Conservation (phyloP, 2,329 filamentous ascomycete species). For the Hypoxylon sp. region DNA sequence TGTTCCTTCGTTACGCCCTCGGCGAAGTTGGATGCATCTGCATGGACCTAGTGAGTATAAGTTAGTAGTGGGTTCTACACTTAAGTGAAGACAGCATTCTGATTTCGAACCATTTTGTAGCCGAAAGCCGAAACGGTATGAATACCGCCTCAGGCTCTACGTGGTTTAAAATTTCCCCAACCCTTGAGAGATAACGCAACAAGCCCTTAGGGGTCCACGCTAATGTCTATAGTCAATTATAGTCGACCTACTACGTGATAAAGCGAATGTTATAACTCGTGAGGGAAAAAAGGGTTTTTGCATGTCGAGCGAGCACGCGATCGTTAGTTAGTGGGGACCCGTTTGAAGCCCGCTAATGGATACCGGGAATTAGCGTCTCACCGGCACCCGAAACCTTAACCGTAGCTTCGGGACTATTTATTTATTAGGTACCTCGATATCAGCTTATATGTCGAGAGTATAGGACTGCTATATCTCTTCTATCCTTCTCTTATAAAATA, state of each 20-base stretch:
- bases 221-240: constrained; percentile 8
- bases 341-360: constrained; percentile 28
- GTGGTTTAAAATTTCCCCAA: not conserved
- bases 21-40: constrained; percentile 82
- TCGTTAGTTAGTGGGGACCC: constrained; percentile 24
- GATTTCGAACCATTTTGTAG: constrained; percentile 30
- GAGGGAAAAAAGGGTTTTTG: constrained; percentile 31
- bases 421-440: no score
- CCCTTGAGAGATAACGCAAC: not conserved
- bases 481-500: not conserved
- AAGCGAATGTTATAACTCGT: constrained; percentile 6
- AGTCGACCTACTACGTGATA: not conserved
- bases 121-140: not conserved
- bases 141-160: not conserved
- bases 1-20: constrained; percentile 77
- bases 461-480: not conserved
- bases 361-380: constrained; percentile 27
- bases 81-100: not conserved
- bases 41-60: constrained; percentile 65
- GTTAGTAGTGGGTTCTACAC: constrained; percentile 13
- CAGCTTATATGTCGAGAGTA: no score
- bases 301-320: constrained; percentile 41
- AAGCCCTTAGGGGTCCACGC: not conserved
- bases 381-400: constrained; percentile 22
- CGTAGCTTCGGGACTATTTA: constrained; percentile 10